A percentile compares a stretch with the other conserved stretches of the same genome.
Conservation (phyloP, 2,329 filamentous ascomycete genomes). For the Colletotrichum melonis region DNA sequence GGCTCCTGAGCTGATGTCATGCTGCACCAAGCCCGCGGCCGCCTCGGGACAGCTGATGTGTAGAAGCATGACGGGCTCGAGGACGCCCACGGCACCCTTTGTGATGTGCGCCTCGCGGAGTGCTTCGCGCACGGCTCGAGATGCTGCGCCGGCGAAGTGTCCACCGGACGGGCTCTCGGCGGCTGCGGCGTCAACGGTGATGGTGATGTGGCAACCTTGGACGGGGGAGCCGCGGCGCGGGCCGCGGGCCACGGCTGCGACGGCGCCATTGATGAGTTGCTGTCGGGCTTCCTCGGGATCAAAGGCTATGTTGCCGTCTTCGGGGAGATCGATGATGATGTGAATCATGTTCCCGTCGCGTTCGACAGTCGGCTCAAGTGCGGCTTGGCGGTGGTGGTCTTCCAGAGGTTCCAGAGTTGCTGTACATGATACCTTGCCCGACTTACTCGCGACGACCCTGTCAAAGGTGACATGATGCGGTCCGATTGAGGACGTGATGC, state of each 20-base stretch:
- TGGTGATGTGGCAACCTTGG: conserved; percentile 77
- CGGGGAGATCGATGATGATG: conserved; percentile 65
- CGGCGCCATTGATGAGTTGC: conserved; percentile 80
- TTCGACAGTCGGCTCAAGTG: conserved; percentile 57
- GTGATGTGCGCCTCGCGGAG: conserved; percentile 70
- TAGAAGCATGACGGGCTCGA: conserved; percentile 95
- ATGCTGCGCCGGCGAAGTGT: conserved; percentile 73
- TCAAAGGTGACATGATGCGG: conserved; percentile 77
- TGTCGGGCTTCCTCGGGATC: conserved; percentile 63
- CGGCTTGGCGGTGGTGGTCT: conserved; percentile 46
- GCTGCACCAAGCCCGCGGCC: conserved; percentile 83
- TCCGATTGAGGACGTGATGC: conserved; percentile 68
- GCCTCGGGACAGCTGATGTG: conserved; percentile 88
- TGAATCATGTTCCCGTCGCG: conserved; percentile 78
- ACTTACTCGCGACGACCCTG: conserved; percentile 81
- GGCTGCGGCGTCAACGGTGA: conserved; percentile 71
- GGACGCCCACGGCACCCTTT: conserved; percentile 69
- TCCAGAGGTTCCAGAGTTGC: conserved; percentile 74
- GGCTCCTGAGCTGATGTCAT: conserved; percentile 80
- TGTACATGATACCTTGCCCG: conserved; percentile 81
- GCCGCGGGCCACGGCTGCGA: conserved; percentile 86
- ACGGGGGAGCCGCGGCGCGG: conserved; percentile 84
- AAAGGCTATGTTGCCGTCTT: conserved; percentile 59
- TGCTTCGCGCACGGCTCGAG: conserved; percentile 73
- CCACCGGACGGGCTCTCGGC: conserved; percentile 70